Evolutionary conservation across 208 protist species (phyloP).

Genomic region (Tetramitus jugosus): DNA sequence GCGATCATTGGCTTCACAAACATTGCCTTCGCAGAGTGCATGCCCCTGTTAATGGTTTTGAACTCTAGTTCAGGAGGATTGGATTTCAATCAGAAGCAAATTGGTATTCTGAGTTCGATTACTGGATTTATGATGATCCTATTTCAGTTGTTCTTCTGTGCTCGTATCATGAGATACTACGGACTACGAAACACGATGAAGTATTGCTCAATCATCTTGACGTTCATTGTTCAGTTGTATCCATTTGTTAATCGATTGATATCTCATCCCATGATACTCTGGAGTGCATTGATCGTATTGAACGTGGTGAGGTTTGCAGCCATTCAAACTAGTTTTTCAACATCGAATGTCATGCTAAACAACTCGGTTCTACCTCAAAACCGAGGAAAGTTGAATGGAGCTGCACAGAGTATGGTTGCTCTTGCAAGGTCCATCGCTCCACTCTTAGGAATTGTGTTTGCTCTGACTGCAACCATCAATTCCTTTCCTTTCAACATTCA

Average conservation of each 20-base stretch:
- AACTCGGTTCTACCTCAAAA: background rate
- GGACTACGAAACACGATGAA: no score
- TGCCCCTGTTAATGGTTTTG: no score
- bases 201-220: background rate
- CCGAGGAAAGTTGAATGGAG: background rate
- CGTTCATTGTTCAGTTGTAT: background rate
- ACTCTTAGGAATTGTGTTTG: no score
- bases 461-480: no score
- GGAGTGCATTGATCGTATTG: background rate
- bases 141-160: background rate
- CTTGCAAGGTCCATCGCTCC: slow-evolving; percentile 1
- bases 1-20: no score
- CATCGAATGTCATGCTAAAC: background rate
- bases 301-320: background rate
- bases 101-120: background rate
- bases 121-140: background rate
- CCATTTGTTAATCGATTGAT: no score
- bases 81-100: no score
- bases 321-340: background rate
- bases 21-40: no score
- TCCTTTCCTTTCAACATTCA: no score
- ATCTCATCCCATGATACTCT: no score
- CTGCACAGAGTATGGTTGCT: background rate
- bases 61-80: no score
- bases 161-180: background rate